Conservation (phyloP, 75 land plant genomes). For the Ceratopteris richardii region DNA sequence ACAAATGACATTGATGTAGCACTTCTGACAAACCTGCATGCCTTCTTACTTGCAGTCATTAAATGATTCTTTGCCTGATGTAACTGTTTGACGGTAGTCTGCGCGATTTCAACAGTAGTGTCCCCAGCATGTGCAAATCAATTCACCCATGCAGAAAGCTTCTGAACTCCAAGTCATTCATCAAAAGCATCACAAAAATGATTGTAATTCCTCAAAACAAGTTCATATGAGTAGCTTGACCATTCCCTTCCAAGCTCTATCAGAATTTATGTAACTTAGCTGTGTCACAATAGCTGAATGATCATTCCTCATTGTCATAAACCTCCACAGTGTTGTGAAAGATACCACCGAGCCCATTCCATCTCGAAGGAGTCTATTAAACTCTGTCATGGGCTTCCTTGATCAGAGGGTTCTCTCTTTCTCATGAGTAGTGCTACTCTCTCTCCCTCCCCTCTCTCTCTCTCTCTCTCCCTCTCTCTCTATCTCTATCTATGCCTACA, state of each 20-base stretch:
- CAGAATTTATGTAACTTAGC: slow-evolving; percentile 57
- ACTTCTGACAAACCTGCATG: slow-evolving; percentile 56
- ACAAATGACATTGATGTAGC: slow-evolving; percentile 20
- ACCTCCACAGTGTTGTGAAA: too few relatives aligned
- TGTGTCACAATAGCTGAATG: slow-evolving; percentile 86
- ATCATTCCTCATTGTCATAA: slow-evolving; percentile 86
- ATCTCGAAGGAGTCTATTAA: too few relatives aligned
- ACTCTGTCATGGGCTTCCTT: too few relatives aligned
- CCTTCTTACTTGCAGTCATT: slow-evolving; percentile 61
- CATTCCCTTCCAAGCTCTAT: slow-evolving; percentile 68
- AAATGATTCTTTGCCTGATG: slow-evolving; percentile 77
- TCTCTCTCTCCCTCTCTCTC: too few relatives aligned
- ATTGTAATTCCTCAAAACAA: slow-evolving; percentile 73
- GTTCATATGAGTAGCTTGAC: slow-evolving; percentile 72
- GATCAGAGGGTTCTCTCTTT: too few relatives aligned
- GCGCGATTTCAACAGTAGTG: slow-evolving; percentile 77
- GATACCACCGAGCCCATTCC: too few relatives aligned
- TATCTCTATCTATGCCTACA: too few relatives aligned
- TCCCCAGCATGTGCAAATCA: slow-evolving; percentile 95
- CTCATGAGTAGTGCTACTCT: too few relatives aligned
- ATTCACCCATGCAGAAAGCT: slow-evolving; percentile 94
- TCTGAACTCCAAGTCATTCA: slow-evolving; percentile 60
- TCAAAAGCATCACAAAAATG: slow-evolving; percentile 89
- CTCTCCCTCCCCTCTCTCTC: too few relatives aligned
- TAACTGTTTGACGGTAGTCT: slow-evolving; percentile 73